Evolutionary conservation across 1,284 basidiomycete species (phyloP).

Genomic region (Papiliotrema flavescens): DNA sequence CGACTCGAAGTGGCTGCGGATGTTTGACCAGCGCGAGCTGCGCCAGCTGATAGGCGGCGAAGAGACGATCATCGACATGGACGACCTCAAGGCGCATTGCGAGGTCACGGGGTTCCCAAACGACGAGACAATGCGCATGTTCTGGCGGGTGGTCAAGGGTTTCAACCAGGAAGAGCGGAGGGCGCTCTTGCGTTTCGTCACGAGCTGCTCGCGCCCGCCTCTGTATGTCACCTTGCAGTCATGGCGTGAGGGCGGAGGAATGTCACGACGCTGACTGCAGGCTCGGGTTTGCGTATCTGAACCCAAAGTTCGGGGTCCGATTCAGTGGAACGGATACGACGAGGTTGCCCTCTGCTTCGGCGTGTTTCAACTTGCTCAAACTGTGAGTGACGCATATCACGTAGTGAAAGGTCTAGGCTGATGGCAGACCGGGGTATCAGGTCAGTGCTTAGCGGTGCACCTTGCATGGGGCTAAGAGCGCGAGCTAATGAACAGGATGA

Average conservation of each 20-base stretch:
- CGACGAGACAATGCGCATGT: conserved; percentile 65
- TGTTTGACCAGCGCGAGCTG: conserved; percentile 93
- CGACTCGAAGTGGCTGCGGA: conserved; percentile 78
- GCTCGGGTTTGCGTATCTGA: conserved; percentile 79
- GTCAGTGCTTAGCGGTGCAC: conserved; percentile 10
- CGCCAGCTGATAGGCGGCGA: conserved; percentile 81
- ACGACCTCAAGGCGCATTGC: conserved; percentile 70
- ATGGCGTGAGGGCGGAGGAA: not conserved
- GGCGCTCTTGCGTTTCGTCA: conserved; percentile 79
- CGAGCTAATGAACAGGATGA: conserved; percentile 58
- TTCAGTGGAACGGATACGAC: conserved; percentile 68
- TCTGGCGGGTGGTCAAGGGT: conserved; percentile 61
- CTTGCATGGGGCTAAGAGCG: not conserved
- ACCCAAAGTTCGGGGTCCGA: conserved; percentile 79
- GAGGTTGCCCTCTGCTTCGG: conserved; percentile 60
- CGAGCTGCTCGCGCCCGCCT: conserved; percentile 84
- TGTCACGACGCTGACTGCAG: conserved; percentile 32
- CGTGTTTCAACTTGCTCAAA: conserved; percentile 84
- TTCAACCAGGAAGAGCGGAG: conserved; percentile 63
- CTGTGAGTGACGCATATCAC: conserved; percentile 45
- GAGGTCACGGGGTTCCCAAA: conserved; percentile 74
- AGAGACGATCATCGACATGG: conserved; percentile 73
- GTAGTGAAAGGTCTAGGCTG: not conserved
- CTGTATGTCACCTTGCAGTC: conserved; percentile 55
- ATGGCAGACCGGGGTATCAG: conserved; percentile 25